These are phyloP conservation scores for Neopestalotiopsis sp. DNA, from an alignment of 2,329 filamentous ascomycete genomes.

Conservation along the genomic window DNA sequence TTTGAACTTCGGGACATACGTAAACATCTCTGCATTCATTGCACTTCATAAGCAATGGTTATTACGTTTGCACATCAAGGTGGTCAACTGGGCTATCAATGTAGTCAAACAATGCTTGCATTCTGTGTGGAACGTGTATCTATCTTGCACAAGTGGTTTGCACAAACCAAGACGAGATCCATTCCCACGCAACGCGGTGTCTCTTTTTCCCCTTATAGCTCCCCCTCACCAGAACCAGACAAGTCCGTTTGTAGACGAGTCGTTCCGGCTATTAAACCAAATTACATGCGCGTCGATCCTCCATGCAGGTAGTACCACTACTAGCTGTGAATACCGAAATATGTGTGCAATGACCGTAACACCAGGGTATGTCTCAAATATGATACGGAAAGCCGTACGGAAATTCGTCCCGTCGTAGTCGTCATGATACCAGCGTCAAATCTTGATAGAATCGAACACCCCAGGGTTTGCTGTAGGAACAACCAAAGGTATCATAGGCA, in stretches of 20 bases:
- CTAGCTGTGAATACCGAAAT: background rate
- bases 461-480: background rate
- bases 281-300: too few relatives aligned
- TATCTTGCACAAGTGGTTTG: too few relatives aligned
- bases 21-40: too few relatives aligned
- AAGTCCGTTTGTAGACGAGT: background rate
- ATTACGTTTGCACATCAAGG: too few relatives aligned
- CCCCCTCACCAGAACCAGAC: background rate
- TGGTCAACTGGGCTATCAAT: too few relatives aligned
- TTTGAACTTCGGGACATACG: too few relatives aligned
- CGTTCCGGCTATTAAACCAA: too few relatives aligned
- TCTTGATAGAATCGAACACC: background rate
- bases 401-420: constrained; percentile 11
- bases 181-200: background rate
- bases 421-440: background rate
- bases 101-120: too few relatives aligned
- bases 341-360: constrained; percentile 8
- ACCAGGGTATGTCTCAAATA: constrained; percentile 3
- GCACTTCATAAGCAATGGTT: too few relatives aligned
- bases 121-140: too few relatives aligned
- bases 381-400: constrained; percentile 9
- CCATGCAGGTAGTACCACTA: background rate
- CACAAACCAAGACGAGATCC: background rate
- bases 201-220: background rate
- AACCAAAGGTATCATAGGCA: background rate